Conservation (phyloP, 148 eudicot species). For the Diospyros kaki region DNA sequence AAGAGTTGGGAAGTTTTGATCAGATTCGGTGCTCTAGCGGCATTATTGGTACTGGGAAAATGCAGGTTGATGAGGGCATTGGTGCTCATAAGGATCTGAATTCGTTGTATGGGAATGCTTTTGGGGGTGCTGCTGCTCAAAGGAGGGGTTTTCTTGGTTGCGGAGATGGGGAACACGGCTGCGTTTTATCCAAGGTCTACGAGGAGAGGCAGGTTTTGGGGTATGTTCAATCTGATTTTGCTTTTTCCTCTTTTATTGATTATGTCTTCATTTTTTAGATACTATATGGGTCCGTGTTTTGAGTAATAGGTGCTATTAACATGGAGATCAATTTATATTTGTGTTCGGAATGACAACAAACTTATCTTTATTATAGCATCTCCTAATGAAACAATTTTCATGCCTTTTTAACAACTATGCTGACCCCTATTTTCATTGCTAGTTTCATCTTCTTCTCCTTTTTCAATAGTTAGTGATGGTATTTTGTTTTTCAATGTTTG, state of each 20-base stretch:
- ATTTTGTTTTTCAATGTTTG: too few species aligned
- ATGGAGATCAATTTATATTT: too few species aligned
- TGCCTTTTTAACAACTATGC: not conserved
- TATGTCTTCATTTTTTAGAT: not conserved
- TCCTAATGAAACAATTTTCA: not conserved
- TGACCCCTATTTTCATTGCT: not conserved
- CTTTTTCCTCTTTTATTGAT: not conserved
- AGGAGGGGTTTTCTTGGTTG: constrained; percentile 74
- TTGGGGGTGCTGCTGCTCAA: constrained; percentile 26
- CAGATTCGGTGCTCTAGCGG: constrained; percentile 41
- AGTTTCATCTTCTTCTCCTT: not conserved
- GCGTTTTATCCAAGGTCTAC: constrained; percentile 53
- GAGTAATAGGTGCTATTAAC: too few species aligned
- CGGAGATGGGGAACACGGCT: constrained; percentile 87
- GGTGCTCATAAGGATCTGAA: constrained; percentile 10
- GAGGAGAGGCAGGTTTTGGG: constrained; percentile 76
- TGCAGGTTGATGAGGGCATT: constrained; percentile 15
- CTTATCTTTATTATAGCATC: not conserved
- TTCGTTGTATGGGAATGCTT: constrained; percentile 2
- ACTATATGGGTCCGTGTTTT: too few species aligned
- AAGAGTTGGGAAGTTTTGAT: constrained; percentile 18
- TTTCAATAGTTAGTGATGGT: too few species aligned
- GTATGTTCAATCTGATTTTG: constrained; percentile 30
- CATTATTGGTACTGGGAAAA: constrained; percentile 32
- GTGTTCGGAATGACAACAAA: not conserved